A percentile compares a stretch with the other conserved stretches of the same genome.
These are phyloP conservation scores for Trichoderma aggressivum DNA, from an alignment of 2,329 filamentous ascomycete species.

Conservation along the genomic window DNA sequence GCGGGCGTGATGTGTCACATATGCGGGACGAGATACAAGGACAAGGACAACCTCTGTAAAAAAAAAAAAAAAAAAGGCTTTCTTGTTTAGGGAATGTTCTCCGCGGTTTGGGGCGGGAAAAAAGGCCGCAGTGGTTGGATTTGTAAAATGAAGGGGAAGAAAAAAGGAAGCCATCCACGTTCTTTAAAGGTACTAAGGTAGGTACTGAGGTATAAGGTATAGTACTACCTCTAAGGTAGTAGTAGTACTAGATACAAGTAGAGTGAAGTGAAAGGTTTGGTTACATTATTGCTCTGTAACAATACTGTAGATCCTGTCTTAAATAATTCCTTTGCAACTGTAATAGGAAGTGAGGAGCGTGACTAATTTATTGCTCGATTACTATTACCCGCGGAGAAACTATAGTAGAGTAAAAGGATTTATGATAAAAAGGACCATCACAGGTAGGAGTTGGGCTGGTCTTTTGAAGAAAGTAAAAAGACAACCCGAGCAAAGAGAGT, in stretches of 20 bases:
- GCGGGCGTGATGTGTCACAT: constrained; percentile 22
- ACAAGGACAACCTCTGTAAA: not conserved
- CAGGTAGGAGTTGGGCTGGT: too few species aligned
- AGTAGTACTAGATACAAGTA: too few species aligned
- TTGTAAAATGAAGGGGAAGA: not conserved
- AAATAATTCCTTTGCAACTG: not conserved
- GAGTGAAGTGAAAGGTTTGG: not conserved
- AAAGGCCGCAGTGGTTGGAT: not conserved
- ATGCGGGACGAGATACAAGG: constrained; percentile 6
- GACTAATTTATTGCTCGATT: not conserved
- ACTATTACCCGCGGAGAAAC: not conserved
- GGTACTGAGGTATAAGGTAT: too few species aligned
- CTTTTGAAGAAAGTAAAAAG: too few species aligned
- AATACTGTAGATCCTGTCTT: not conserved
- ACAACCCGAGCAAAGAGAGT: too few species aligned
- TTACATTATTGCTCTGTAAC: not conserved
- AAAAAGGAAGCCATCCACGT: not conserved
- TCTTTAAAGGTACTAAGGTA: too few species aligned
- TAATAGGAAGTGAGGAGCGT: not conserved
- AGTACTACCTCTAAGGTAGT: too few species aligned
- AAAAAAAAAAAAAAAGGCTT: not conserved
- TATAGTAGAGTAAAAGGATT: not conserved
- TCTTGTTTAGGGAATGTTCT: constrained; percentile 1
- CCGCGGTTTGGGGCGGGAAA: not conserved
- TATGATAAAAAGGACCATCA: not conserved